phyloP scores from a whole-genome alignment of 345 rosid species.

The Theobroma cacao region DNA sequence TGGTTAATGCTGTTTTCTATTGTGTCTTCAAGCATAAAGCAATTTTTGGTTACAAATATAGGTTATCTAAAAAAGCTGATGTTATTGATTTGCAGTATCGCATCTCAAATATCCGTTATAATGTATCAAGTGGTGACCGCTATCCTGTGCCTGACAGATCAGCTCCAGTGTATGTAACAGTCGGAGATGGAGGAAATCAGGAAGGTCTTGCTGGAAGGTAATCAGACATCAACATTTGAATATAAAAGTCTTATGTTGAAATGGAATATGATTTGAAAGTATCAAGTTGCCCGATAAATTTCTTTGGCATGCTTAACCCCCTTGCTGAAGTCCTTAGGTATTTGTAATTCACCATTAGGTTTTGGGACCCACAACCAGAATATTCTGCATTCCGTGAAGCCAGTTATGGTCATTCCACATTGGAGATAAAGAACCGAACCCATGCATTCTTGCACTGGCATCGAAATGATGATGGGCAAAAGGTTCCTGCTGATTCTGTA shows the following conservation, averaged over 20 bases:
- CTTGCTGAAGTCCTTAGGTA: not conserved
- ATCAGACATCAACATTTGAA: conserved; percentile 3
- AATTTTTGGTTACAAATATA: not conserved
- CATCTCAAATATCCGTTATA: conserved; percentile 70
- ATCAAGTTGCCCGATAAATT: not conserved
- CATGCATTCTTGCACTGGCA: conserved; percentile 93
- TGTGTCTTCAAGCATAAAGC: not conserved
- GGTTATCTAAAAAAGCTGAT: not conserved
- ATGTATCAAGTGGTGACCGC: conserved; percentile 60
- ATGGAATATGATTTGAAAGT: not conserved
- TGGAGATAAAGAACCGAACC: conserved; percentile 81
- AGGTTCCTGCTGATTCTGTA: conserved; percentile 62
- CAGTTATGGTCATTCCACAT: conserved; percentile 86
- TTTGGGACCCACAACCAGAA: conserved; percentile 85
- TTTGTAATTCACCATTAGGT: conserved; percentile 35
- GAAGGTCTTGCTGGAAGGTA: conserved; percentile 85
- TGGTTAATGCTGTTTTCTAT: not conserved
- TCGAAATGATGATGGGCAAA: conserved; percentile 86
- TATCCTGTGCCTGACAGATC: conserved; percentile 69
- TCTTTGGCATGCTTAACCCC: not conserved
- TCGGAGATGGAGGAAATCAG: conserved; percentile 97
- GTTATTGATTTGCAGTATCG: conserved; percentile 51
- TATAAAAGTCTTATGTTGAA: not conserved
- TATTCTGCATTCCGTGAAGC: conserved; percentile 97
- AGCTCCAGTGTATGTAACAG: conserved; percentile 86